Conservation (phyloP, 2,329 filamentous ascomycete species). For the Ophiocordyceps unilateralis region DNA sequence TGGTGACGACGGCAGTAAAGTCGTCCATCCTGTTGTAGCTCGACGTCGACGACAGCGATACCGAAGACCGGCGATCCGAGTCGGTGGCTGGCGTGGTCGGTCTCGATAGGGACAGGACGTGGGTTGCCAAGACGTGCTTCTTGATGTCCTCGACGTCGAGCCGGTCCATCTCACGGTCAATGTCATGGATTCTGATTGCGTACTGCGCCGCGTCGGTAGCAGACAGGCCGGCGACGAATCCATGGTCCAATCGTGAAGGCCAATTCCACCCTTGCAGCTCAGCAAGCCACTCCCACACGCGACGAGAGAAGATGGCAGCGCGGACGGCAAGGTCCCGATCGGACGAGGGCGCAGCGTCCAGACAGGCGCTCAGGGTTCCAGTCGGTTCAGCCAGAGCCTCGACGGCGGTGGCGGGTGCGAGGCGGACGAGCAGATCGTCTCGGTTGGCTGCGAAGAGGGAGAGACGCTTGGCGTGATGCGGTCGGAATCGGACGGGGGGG, state of each 20-base stretch:
- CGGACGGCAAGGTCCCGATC: slow-evolving; percentile 57
- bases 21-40: slow-evolving; percentile 65
- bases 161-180: slow-evolving; percentile 49
- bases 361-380: slow-evolving; percentile 36
- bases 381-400: slow-evolving; percentile 39
- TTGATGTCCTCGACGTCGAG: slow-evolving; percentile 79
- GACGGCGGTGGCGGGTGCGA: slow-evolving; percentile 43
- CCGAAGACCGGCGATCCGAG: slow-evolving; percentile 19
- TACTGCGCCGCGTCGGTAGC: slow-evolving; percentile 47
- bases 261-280: slow-evolving; percentile 48
- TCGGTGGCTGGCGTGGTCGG: slow-evolving; percentile 18
- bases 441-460: slow-evolving; percentile 11
- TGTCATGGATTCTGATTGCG: slow-evolving; percentile 57
- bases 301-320: slow-evolving; percentile 52
- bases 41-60: slow-evolving; percentile 25
- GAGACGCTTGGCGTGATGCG: slow-evolving; percentile 12
- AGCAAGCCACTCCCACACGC: slow-evolving; percentile 57
- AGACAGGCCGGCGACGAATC: slow-evolving; percentile 56
- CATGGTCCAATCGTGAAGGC: slow-evolving; percentile 16
- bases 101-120: slow-evolving; percentile 41
- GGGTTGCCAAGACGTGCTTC: slow-evolving; percentile 65
- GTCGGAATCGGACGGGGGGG: slow-evolving; percentile 14
- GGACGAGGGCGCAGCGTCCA: slow-evolving; percentile 42
- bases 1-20: slow-evolving; percentile 75
- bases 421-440: slow-evolving; percentile 43